Base-by-base conservation (phyloP, 75 land plant species). In the Pinus tabuliformis region DNA sequence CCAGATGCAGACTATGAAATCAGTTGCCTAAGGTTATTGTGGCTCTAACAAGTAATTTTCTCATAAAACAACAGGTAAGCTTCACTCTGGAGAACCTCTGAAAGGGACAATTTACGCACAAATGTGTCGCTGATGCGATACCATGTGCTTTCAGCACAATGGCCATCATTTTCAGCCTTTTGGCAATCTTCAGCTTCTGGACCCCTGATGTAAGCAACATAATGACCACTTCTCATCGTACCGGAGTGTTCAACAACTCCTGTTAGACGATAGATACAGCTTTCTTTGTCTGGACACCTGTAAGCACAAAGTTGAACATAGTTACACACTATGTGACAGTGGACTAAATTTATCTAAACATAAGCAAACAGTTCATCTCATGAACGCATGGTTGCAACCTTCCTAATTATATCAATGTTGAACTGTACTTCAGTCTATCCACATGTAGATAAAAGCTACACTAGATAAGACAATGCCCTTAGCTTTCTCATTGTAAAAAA, bases 211-310 rank as follows among this genome's bases (percentile, higher is more conserved):
- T 84, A 86, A 54, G 88, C 86, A 45, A 86, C 87, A 58, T 84
- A 86, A 64, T 86, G 88, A 21, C 88, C 88, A 13, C 87, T 79
- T 37, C 80, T 81, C 88, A 86, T 84, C 16, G 88, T 85, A n/a
- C 88, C 88, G 6, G 87, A 80, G 75, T 86, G 88, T 75, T 86
- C 88, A 59, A 86, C 88, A 52, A 80, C 82, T 22, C 88, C 88
- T 62, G 84, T 73, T 24, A 86, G 59, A 28, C 63, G 79, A 61
- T 86, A 86, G 42, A 61, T 56, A 39, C 73, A 75, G 49, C 42
- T 71, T 26, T 73, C 75, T 70, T 58, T 18, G 39, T 61, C 78
- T 54, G 52, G 59, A 76, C 70, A 62, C 68, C 86, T 84, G 86
- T 75, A 77, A 62, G 2, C 33, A 72, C 57, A 73, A 54, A 73